These are phyloP conservation scores for Ulota crispa DNA, from an alignment of 225 moss, liverwort and hornwort genomes.

Conservation along the genomic window DNA sequence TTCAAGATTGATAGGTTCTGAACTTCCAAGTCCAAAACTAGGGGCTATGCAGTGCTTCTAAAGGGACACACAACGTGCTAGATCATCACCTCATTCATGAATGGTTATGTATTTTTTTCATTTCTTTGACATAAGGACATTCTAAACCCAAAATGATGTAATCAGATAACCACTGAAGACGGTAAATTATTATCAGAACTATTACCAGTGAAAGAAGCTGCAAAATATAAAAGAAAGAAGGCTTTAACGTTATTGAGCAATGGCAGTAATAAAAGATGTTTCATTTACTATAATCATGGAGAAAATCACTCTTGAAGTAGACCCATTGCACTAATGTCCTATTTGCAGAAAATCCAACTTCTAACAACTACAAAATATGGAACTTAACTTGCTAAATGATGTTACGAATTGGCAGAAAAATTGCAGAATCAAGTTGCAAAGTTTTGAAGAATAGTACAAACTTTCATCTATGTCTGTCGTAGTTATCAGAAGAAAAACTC, in stretches of 20 bases:
- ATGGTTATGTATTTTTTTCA: not conserved
- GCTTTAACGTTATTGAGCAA: not conserved
- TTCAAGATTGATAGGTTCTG: no score
- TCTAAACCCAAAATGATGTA: not conserved
- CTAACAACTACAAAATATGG: no score
- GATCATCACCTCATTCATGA: no score
- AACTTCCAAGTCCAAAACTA: no score
- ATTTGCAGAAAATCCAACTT: no score
- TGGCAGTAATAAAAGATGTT: no score
- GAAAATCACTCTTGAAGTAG: no score
- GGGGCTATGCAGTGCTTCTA: no score
- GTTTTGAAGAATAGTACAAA: not conserved
- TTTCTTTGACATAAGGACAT: not conserved
- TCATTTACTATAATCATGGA: no score
- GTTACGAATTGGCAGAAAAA: not conserved
- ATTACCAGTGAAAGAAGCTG: not conserved
- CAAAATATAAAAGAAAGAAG: not conserved
- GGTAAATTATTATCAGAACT: not conserved
- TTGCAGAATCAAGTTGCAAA: not conserved
- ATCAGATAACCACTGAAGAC: not conserved
- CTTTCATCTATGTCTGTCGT: not conserved
- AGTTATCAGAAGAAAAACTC: not conserved
- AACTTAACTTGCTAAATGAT: no score
- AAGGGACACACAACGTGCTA: no score
- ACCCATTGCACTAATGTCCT: no score